phyloP scores from a whole-genome alignment of 768 basidiomycete genomes.

The Collybiopsis confluens region DNA sequence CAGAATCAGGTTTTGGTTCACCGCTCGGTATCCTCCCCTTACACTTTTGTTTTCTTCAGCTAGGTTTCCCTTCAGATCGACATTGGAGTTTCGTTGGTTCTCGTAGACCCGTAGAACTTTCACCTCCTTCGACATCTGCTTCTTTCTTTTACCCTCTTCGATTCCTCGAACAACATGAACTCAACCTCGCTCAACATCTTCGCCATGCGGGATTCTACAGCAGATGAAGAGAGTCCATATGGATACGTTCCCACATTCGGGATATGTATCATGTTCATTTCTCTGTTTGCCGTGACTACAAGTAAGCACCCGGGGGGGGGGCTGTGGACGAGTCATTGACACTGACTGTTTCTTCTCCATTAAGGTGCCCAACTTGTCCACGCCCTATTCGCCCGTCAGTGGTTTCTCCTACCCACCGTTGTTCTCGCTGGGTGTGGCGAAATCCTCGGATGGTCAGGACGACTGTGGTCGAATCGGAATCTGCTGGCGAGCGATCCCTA shows the following conservation, averaged over 20 bases:
- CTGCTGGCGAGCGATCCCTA: constrained; percentile 23
- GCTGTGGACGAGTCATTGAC: background rate
- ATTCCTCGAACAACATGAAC: background rate
- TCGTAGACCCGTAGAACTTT: too few relatives aligned
- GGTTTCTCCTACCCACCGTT: constrained; percentile 38
- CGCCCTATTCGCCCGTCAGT: constrained; percentile 26
- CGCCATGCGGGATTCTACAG: background rate
- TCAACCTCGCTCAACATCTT: background rate
- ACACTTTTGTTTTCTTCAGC: too few relatives aligned
- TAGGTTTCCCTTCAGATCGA: too few relatives aligned
- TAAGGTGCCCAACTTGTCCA: constrained; percentile 33
- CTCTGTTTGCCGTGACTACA: constrained; percentile 26
- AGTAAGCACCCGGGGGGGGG: constrained; percentile 16
- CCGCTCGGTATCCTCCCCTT: too few relatives aligned
- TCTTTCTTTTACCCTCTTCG: too few relatives aligned
- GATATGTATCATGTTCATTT: constrained; percentile 32
- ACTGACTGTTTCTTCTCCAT: background rate
- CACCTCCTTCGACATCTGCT: too few relatives aligned
- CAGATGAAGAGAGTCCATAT: constrained; percentile 19
- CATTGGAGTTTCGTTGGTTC: too few relatives aligned
- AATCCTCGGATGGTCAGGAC: constrained; percentile 37
- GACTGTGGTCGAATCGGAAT: constrained; percentile 32
- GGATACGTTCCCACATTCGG: constrained; percentile 32
- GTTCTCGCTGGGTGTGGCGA: constrained; percentile 33
- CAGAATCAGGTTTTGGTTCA: too few relatives aligned